Conservation (phyloP, 768 basidiomycete genomes). For the Amanita brunnescens region DNA sequence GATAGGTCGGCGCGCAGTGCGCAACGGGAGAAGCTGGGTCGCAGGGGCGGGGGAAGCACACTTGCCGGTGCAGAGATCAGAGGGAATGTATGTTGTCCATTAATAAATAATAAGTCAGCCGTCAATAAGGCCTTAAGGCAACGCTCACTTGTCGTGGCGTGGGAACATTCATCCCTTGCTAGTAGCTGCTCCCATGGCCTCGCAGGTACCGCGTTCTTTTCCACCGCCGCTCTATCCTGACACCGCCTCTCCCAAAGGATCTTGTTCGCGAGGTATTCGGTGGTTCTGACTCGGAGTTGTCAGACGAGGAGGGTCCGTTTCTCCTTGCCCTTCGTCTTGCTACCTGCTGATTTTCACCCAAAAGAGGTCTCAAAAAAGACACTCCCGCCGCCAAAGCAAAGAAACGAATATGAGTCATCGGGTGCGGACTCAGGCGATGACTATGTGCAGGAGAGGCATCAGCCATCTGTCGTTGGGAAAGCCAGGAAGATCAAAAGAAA, state of each 20-base stretch:
- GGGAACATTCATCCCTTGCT: neutral
- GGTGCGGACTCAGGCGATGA: slow-evolving; percentile 42
- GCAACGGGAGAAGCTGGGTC: too few species aligned
- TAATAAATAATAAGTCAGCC: too few species aligned
- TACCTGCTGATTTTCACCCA: neutral
- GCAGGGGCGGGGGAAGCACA: too few species aligned
- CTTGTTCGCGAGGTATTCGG: slow-evolving; percentile 75
- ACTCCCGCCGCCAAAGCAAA: slow-evolving; percentile 21
- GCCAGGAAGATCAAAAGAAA: slow-evolving; percentile 24
- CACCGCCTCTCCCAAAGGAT: slow-evolving; percentile 15
- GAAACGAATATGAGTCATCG: slow-evolving; percentile 45
- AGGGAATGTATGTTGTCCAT: too few species aligned
- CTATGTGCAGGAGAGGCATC: slow-evolving; percentile 30
- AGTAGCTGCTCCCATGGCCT: slow-evolving; percentile 12
- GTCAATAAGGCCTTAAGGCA: too few species aligned
- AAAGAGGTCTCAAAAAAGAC: slow-evolving; percentile 11
- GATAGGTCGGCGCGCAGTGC: too few species aligned
- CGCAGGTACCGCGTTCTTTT: slow-evolving; percentile 12
- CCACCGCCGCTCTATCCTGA: slow-evolving; percentile 6
- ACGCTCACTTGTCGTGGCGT: neutral
- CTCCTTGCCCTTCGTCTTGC: neutral
- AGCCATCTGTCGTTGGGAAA: slow-evolving; percentile 19
- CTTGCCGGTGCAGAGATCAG: too few species aligned
- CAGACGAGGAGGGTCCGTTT: slow-evolving; percentile 53
- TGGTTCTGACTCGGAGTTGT: slow-evolving; percentile 78